Base-by-base conservation (phyloP, 805 yeast genomes). In the Wickerhamiella occidentalis region DNA sequence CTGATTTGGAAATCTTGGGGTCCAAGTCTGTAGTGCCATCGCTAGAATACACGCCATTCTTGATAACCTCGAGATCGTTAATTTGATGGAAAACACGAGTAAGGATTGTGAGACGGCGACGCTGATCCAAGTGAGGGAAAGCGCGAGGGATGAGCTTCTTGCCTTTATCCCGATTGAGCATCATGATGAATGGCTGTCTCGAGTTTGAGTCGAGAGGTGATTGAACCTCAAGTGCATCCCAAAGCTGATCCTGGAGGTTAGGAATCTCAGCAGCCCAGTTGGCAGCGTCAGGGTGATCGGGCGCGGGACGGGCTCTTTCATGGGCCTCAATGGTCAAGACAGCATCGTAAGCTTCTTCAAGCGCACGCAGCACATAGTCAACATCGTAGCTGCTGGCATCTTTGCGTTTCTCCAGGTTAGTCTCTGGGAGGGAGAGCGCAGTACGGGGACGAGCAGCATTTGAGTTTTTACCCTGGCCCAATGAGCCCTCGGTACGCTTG, bases 121-220 rank as follows among this genome's bases (percentile, higher is more conserved):
- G 85, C 56, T 81, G 74, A 37, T 77, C 69, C 60, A 90, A 72
- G 64, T 87, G 85, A 61, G 85, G 83, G 71, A 86, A 86, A 52
- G 85, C 74, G 67, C 98, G 79, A 47, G 92, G 87, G 69, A 90
- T 79, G 33, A 86, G 75, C 65, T 86, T 88, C 70, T 86, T 79
- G 50, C 94, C 92, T 67, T 90, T 90, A 58, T 85, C 85, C 61
- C 81, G 83, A 23, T 84, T 77, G 55, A 90, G 73, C 62, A 85
- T 78, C 56, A 87, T 85, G 48, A 87, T 76, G 60, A 88, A 88
- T 35, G 94, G 92, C 61, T 82, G 82, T 25, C 78, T 47, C 37
- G 52, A 53, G 35, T 54, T 40, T 22, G 36, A 36, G 50, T 56
- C 61, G 11, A 52, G 56, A 17, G 62, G 59, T 25, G 47, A 47